These are phyloP conservation scores for Penicillium cataractarum DNA, from an alignment of 495 filamentous ascomycete genomes.

Conservation along the genomic window DNA sequence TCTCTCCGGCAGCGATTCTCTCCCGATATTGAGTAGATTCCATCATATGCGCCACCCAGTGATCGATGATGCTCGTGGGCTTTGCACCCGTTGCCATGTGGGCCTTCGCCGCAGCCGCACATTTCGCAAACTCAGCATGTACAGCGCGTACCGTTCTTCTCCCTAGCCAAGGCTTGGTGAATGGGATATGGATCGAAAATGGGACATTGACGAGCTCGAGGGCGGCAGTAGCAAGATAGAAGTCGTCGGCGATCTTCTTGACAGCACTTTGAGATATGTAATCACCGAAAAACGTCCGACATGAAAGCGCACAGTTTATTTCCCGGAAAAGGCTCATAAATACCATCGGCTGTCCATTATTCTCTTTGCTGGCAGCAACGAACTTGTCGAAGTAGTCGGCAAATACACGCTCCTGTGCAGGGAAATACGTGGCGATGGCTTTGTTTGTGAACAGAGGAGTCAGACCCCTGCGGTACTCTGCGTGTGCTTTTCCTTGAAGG, in stretches of 20 bases:
- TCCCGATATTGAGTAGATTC: constrained; percentile 74
- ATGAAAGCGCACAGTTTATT: constrained; percentile 87
- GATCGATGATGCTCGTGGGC: constrained; percentile 85
- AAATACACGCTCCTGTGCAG: constrained; percentile 84
- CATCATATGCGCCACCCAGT: constrained; percentile 82
- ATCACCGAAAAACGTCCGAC: constrained; percentile 57
- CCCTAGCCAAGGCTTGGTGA: constrained; percentile 89
- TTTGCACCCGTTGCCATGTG: constrained; percentile 83
- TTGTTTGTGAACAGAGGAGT: constrained; percentile 88
- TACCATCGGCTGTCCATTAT: constrained; percentile 63
- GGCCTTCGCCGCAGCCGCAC: constrained; percentile 83
- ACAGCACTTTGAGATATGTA: constrained; percentile 57
- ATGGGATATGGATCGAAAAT: constrained; percentile 79
- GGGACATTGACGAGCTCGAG: constrained; percentile 96
- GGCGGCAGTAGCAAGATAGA: constrained; percentile 88
- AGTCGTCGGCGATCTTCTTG: constrained; percentile 94
- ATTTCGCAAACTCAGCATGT: constrained; percentile 79
- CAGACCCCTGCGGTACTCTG: constrained; percentile 90
- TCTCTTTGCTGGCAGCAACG: constrained; percentile 62
- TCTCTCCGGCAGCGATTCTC: constrained; percentile 64
- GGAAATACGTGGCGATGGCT: constrained; percentile 82
- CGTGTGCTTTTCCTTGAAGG: constrained; percentile 83
- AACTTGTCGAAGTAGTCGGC: constrained; percentile 79
- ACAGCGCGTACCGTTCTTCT: constrained; percentile 88
- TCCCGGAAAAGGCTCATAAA: constrained; percentile 90